Conservation (phyloP, 1,284 basidiomycete species). For the Tremellales sp. region DNA sequence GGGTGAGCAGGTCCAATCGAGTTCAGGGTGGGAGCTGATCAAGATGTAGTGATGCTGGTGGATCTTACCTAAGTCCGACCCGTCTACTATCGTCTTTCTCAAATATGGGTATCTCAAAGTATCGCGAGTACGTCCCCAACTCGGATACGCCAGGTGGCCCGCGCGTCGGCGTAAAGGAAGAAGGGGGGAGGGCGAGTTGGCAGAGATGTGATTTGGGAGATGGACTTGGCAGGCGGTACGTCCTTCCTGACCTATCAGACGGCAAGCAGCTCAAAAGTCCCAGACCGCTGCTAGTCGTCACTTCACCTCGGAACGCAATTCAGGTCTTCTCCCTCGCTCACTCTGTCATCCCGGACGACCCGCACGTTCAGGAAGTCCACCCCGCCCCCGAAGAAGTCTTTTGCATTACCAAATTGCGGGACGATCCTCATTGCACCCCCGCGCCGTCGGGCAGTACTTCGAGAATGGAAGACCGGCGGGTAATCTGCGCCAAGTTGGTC, state of each 20-base stretch:
- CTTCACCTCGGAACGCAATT: constrained; percentile 19
- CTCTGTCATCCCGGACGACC: constrained; percentile 27
- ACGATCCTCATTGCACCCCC: constrained; percentile 12
- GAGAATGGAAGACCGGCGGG: constrained; percentile 1
- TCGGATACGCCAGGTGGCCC: too few relatives aligned
- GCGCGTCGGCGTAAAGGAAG: too few relatives aligned
- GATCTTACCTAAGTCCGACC: not conserved
- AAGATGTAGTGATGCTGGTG: not conserved
- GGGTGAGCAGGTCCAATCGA: not conserved
- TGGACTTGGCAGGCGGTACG: constrained; percentile 19
- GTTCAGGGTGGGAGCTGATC: not conserved
- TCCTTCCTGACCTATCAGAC: not conserved
- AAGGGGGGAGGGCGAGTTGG: constrained; percentile 20
- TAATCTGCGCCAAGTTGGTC: constrained; percentile 8
- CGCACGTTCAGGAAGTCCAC: constrained; percentile 29
- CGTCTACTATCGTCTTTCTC: not conserved
- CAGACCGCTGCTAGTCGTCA: constrained; percentile 29
- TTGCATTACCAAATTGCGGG: constrained; percentile 22
- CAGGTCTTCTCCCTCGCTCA: constrained; percentile 29
- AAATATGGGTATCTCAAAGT: not conserved
- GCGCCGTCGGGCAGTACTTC: too few relatives aligned
- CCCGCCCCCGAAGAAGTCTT: constrained; percentile 34
- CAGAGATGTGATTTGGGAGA: constrained; percentile 31
- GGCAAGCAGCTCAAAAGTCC: not conserved
- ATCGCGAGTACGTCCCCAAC: not conserved